Conservation (phyloP, 352 stramenopile species). For the Globisporangium uncinulatum region DNA sequence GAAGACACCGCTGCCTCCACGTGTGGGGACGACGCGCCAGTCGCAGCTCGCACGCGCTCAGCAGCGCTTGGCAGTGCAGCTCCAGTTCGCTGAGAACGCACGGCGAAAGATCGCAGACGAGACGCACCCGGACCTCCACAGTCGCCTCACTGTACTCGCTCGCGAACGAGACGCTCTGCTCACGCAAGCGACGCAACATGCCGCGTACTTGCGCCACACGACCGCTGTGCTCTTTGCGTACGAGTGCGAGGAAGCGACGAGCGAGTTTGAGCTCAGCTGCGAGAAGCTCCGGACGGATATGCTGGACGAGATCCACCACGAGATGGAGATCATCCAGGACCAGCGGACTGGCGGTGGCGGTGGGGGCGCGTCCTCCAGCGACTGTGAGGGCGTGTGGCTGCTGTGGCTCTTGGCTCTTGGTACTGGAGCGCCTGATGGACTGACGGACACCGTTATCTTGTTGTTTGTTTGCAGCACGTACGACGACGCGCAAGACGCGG, state of each 20-base stretch:
- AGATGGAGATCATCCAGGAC: constrained; percentile 79
- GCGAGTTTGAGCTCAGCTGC: constrained; percentile 69
- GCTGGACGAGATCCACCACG: constrained; percentile 81
- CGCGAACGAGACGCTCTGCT: constrained; percentile 46
- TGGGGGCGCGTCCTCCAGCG: constrained; percentile 27
- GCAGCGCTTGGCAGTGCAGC: constrained; percentile 52
- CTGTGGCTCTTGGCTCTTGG: no score
- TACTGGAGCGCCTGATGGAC: no score
- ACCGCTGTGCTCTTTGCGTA: constrained; percentile 74
- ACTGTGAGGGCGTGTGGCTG: constrained; percentile 3
- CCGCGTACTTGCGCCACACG: constrained; percentile 50
- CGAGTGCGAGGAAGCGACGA: constrained; percentile 74
- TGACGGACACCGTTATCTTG: not conserved
- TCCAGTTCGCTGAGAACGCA: constrained; percentile 65
- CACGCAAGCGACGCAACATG: constrained; percentile 30
- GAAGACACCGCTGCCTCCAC: no score
- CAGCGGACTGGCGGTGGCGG: constrained; percentile 69
- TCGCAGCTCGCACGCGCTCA: constrained; percentile 26
- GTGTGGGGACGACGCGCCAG: constrained; percentile 20
- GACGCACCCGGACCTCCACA: constrained; percentile 59
- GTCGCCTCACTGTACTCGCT: constrained; percentile 33
- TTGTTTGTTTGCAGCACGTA: constrained; percentile 24
- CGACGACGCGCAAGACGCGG: constrained; percentile 70
- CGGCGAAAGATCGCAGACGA: constrained; percentile 55
- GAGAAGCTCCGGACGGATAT: constrained; percentile 80